Percentiles rank a stretch among this genome's conserved stretches.
Conservation (phyloP, 805 yeast genomes). For the Yamadazyma sp. region DNA sequence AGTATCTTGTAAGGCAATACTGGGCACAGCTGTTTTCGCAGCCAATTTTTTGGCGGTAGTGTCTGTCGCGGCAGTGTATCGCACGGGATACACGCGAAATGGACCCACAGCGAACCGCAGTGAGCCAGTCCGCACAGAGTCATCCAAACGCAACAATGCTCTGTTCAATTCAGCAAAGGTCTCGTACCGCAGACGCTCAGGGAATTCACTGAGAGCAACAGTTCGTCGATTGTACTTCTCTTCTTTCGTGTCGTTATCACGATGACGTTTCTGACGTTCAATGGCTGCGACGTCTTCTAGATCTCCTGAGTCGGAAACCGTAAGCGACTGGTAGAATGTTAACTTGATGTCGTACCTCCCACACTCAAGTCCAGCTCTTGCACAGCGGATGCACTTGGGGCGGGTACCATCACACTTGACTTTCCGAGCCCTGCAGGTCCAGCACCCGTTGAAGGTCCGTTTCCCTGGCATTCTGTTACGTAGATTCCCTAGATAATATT, state of each 20-base stretch:
- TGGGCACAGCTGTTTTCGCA: too few species aligned
- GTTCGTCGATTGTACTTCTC: conserved; percentile 45
- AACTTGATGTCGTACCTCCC: conserved; percentile 50
- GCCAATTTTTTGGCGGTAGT: too few species aligned
- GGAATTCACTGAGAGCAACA: conserved; percentile 44
- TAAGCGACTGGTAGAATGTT: conserved; percentile 45
- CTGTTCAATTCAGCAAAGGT: conserved; percentile 41
- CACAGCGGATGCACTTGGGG: conserved; percentile 50
- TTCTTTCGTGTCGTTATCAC: conserved; percentile 7
- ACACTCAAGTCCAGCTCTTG: conserved; percentile 45
- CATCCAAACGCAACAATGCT: conserved; percentile 34
- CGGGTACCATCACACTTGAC: conserved; percentile 51
- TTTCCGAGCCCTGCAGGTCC: conserved; percentile 54
- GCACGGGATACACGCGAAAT: conserved; percentile 21
- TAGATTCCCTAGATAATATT: neutral
- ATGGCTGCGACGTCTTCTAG: conserved; percentile 17
- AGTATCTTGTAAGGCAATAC: too few species aligned
- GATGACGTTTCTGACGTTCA: conserved; percentile 3
- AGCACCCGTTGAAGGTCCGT: conserved; percentile 51
- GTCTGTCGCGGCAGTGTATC: neutral
- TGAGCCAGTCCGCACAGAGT: conserved; percentile 10
- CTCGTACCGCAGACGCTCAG: conserved; percentile 31
- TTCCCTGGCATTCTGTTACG: conserved; percentile 14
- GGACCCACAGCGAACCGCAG: conserved; percentile 23
- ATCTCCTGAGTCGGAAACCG: conserved; percentile 22